phyloP scores from a whole-genome alignment of 2,329 filamentous ascomycete species.

The Phaeosphaeria sp. region DNA sequence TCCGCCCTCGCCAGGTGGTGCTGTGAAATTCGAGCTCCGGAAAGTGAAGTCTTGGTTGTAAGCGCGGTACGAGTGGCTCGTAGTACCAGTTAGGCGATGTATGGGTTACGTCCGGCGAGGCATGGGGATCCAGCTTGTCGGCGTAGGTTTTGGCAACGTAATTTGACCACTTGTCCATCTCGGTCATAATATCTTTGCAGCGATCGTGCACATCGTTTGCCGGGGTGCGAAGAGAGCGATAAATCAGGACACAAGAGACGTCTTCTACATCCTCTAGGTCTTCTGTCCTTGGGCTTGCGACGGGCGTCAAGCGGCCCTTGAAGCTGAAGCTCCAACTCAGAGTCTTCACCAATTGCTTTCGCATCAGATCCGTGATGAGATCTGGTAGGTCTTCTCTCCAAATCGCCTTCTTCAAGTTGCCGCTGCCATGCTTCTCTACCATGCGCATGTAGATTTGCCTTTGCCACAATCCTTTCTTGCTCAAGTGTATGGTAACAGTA shows the following conservation, averaged over 20 bases:
- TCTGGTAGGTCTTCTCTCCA: conserved; percentile 58
- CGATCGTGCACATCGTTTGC: conserved; percentile 30
- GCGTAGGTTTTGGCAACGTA: conserved; percentile 23
- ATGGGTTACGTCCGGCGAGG: conserved; percentile 27
- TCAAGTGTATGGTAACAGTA: conserved; percentile 21
- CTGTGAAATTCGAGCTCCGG: conserved; percentile 40
- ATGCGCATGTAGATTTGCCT: conserved; percentile 29
- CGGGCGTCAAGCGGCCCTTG: conserved; percentile 27
- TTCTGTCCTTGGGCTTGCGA: conserved; percentile 22
- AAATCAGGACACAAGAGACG: conserved; percentile 36
- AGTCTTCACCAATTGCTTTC: conserved; percentile 43
- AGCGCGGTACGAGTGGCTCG: conserved; percentile 30
- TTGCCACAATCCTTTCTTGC: conserved; percentile 31
- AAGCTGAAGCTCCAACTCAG: conserved; percentile 44
- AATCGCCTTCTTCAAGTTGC: conserved; percentile 41
- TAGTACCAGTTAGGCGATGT: conserved; percentile 33
- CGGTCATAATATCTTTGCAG: conserved; percentile 17
- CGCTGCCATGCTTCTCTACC: conserved; percentile 44
- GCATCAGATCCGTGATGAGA: conserved; percentile 49
- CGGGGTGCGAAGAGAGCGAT: conserved; percentile 30
- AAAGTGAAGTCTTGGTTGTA: conserved; percentile 35
- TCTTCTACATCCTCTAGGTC: conserved; percentile 36
- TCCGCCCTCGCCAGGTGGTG: conserved; percentile 34
- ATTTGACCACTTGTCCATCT: conserved; percentile 30
- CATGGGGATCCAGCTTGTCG: conserved; percentile 34